Percentiles rank a stretch among this genome's conserved stretches.
Conservation (phyloP, 2,329 filamentous ascomycete genomes). For the Phoma herbarum region DNA sequence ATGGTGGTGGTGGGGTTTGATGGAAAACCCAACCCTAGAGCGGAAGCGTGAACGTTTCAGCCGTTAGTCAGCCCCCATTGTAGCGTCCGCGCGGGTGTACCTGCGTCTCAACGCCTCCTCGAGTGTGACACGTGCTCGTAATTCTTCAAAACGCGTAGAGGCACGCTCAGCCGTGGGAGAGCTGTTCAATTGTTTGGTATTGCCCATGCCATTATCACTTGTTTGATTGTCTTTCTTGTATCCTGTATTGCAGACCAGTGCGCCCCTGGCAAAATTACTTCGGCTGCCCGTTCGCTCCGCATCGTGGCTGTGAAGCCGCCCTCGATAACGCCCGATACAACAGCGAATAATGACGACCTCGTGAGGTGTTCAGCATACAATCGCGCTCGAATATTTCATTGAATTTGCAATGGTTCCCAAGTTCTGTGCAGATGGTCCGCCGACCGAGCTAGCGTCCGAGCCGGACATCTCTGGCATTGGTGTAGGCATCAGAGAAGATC, state of each 20-base stretch:
- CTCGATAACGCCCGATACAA: not conserved
- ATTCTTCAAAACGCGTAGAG: not conserved
- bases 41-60: not conserved
- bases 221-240: not conserved
- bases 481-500: not conserved
- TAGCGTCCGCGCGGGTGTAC: not conserved
- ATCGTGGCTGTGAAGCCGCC: not conserved
- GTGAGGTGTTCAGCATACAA: not conserved
- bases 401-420: not conserved
- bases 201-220: not conserved
- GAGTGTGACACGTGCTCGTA: not conserved
- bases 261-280: not conserved
- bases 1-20: not conserved
- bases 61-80: not conserved
- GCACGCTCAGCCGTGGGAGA: not conserved
- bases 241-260: not conserved
- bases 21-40: not conserved
- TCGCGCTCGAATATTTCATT: not conserved
- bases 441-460: slow-evolving; percentile 2
- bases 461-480: slow-evolving; percentile 16
- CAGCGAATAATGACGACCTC: not conserved
- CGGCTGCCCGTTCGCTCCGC: not conserved
- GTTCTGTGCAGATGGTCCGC: slow-evolving; percentile 4
- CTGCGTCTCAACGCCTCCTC: not conserved
- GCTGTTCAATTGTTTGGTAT: not conserved